These are phyloP conservation scores for Exidia glandulosa DNA, from an alignment of 768 basidiomycete genomes.

Conservation along the genomic window DNA sequence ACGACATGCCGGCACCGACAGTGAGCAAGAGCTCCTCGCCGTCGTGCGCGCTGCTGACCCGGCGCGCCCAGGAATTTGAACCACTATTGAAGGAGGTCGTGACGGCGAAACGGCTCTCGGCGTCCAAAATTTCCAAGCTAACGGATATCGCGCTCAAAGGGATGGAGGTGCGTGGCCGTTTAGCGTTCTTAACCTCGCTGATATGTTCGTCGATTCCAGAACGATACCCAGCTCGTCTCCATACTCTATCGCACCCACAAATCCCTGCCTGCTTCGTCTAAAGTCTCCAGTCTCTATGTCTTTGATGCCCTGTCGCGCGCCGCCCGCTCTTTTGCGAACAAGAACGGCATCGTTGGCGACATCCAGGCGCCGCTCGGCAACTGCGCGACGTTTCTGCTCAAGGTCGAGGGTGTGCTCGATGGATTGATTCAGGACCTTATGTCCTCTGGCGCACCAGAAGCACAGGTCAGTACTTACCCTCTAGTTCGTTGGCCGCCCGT, in stretches of 20 bases:
- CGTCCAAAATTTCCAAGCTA: conserved; percentile 70
- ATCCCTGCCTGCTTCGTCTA: conserved; percentile 51
- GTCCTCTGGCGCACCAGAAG: conserved; percentile 49
- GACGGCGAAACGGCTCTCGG: conserved; percentile 71
- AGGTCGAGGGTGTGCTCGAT: conserved; percentile 84
- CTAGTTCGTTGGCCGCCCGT: not conserved
- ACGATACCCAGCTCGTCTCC: conserved; percentile 81
- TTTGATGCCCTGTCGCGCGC: conserved; percentile 90
- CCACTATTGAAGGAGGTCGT: conserved; percentile 71
- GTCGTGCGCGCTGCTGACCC: not conserved
- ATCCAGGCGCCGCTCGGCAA: conserved; percentile 49
- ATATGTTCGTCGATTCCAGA: conserved; percentile 28
- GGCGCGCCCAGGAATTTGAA: conserved; percentile 61
- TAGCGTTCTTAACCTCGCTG: not conserved
- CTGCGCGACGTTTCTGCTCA: conserved; percentile 73
- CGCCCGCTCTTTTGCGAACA: conserved; percentile 56
- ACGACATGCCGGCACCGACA: not conserved
- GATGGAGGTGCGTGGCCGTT: conserved; percentile 49
- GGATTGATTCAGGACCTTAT: conserved; percentile 82
- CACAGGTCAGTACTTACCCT: conserved; percentile 64
- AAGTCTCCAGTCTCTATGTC: conserved; percentile 83
- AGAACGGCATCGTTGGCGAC: conserved; percentile 49
- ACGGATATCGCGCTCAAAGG: conserved; percentile 68
- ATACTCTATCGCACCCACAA: conserved; percentile 85
- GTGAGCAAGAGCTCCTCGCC: not conserved